These are phyloP conservation scores for Exophiala alcalophila DNA, from an alignment of 2,329 filamentous ascomycete genomes.

Conservation along the genomic window DNA sequence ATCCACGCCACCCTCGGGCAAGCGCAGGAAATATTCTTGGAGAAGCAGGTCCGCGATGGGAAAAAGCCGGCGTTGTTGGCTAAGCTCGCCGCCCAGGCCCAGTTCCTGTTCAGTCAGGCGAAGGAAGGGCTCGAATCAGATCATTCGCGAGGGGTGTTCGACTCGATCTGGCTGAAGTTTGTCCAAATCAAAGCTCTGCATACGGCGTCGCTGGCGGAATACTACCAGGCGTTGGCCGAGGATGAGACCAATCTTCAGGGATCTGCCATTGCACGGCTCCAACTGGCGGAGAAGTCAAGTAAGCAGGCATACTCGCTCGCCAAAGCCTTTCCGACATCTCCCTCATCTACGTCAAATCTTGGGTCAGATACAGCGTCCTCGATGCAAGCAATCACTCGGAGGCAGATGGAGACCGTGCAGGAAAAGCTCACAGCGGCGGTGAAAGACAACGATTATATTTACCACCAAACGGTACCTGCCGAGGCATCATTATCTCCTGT, in stretches of 20 bases:
- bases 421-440: conserved; percentile 71
- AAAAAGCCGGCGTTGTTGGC: conserved; percentile 91
- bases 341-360: conserved; percentile 79
- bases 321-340: conserved; percentile 73
- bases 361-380: conserved; percentile 71
- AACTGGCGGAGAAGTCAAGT: conserved; percentile 72
- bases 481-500: conserved; percentile 79
- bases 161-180: conserved; percentile 86
- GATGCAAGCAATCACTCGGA: conserved; percentile 77
- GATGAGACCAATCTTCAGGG: conserved; percentile 86
- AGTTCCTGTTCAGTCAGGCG: conserved; percentile 81
- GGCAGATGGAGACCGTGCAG: conserved; percentile 75
- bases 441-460: conserved; percentile 98
- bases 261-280: conserved; percentile 75
- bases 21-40: conserved; percentile 93
- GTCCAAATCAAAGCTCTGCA: conserved; percentile 70
- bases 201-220: conserved; percentile 82
- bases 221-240: conserved; percentile 88
- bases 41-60: conserved; percentile 88
- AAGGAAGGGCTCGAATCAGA: conserved; percentile 90
- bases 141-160: conserved; percentile 84
- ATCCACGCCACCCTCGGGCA: conserved; percentile 93
- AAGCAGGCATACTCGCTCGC: conserved; percentile 76
- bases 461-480: conserved; percentile 85
- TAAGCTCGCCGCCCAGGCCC: conserved; percentile 88